Evolutionary conservation across 208 protist genomes (phyloP).

Genomic region (Leishmania mexicana): DNA sequence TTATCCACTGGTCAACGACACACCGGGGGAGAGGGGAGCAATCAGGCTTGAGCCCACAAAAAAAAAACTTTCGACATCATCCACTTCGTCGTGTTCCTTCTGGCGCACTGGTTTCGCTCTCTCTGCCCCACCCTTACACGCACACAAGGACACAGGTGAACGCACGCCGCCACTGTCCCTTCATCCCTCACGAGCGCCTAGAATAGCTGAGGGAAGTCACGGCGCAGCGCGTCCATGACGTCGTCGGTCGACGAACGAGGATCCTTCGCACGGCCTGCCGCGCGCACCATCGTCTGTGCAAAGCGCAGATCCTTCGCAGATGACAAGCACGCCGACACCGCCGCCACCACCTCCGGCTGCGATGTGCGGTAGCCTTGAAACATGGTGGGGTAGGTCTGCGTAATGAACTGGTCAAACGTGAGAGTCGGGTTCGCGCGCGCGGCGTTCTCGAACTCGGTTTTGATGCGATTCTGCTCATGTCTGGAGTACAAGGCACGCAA

Average conservation of each 20-base stretch:
- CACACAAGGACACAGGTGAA: not conserved
- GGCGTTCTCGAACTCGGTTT: constrained; percentile 72
- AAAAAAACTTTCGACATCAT: not conserved
- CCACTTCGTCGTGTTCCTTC: not conserved
- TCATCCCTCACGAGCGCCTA: constrained; percentile 4
- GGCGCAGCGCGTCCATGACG: constrained; percentile 73
- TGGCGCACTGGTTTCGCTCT: not conserved
- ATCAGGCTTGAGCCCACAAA: not conserved
- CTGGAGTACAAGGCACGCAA: constrained; percentile 64
- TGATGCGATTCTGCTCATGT: constrained; percentile 68
- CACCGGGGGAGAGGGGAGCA: not conserved
- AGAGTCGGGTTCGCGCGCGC: constrained; percentile 51
- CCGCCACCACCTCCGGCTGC: constrained; percentile 72
- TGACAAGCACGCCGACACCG: constrained; percentile 67
- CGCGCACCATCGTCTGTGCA: constrained; percentile 62
- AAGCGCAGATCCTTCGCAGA: constrained; percentile 63
- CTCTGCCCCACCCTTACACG: not conserved
- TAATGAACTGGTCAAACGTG: constrained; percentile 83
- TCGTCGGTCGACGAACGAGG: constrained; percentile 65
- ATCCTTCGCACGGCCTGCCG: constrained; percentile 66
- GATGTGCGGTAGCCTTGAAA: constrained; percentile 82
- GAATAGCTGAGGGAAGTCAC: constrained; percentile 69
- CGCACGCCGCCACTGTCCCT: not conserved
- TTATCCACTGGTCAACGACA: no score
- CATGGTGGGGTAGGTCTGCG: constrained; percentile 61